These are phyloP conservation scores for Orbilia quercus DNA, from an alignment of 2,329 filamentous ascomycete species.

Conservation along the genomic window DNA sequence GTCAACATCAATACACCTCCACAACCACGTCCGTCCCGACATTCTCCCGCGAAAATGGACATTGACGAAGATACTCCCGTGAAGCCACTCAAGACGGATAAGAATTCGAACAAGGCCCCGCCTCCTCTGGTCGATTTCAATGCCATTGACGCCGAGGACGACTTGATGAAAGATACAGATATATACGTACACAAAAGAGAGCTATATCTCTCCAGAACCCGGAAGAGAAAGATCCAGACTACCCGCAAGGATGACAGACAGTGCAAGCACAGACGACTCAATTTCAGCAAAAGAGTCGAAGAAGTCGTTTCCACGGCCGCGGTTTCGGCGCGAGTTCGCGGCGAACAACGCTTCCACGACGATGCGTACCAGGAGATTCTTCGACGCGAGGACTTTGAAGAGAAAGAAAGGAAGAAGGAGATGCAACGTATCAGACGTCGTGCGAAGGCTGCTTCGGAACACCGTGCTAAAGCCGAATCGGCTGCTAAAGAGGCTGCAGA, in stretches of 20 bases:
- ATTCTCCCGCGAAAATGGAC: constrained; percentile 51
- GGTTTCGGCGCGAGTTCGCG: constrained; percentile 77
- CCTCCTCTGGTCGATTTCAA: constrained; percentile 49
- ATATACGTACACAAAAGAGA: constrained; percentile 37
- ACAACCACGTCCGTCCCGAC: constrained; percentile 43
- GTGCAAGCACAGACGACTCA: constrained; percentile 70
- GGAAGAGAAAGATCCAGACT: constrained; percentile 59
- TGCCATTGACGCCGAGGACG: constrained; percentile 50
- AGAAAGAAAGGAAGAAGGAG: constrained; percentile 99
- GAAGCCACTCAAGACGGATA: constrained; percentile 39
- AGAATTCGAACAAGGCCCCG: constrained; percentile 31
- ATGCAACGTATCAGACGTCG: constrained; percentile 97
- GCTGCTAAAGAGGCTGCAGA: constrained; percentile 75
- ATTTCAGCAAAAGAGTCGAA: constrained; percentile 69
- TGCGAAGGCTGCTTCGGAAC: constrained; percentile 92
- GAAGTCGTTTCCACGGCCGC: constrained; percentile 75
- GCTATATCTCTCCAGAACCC: constrained; percentile 57
- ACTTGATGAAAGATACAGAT: constrained; percentile 28
- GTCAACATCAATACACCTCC: constrained; percentile 36
- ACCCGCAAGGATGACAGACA: constrained; percentile 62
- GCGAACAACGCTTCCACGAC: constrained; percentile 79
- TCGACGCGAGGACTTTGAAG: constrained; percentile 63
- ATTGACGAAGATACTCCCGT: constrained; percentile 50
- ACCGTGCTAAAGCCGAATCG: constrained; percentile 84
- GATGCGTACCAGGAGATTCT: constrained; percentile 78